These are phyloP conservation scores for Hibiscus tridactylites DNA, from an alignment of 345 rosid species.

Conservation along the genomic window DNA sequence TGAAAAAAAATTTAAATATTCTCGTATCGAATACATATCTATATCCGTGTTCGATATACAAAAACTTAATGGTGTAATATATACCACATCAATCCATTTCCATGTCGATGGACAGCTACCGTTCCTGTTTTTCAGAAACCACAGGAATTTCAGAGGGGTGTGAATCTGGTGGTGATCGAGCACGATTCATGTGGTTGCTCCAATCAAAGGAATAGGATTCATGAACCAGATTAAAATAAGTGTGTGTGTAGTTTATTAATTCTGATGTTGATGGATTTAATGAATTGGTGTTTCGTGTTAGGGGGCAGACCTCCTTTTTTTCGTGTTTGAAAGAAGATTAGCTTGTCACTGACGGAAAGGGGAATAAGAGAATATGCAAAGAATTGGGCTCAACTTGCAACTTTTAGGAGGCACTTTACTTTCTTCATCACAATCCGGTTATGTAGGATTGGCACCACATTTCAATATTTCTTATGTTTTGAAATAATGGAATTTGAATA, in stretches of 20 bases:
- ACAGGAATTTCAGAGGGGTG: neutral
- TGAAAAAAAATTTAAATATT: too few relatives aligned
- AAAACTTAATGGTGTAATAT: neutral
- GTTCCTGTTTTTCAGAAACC: neutral
- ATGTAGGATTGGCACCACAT: neutral
- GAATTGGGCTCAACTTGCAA: neutral
- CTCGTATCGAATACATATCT: too few relatives aligned
- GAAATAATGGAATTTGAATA: too few relatives aligned
- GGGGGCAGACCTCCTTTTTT: neutral
- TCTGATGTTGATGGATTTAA: neutral
- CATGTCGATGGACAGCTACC: neutral
- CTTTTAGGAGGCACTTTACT: neutral
- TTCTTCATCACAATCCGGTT: neutral
- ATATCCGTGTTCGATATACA: too few relatives aligned
- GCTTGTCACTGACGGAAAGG: neutral
- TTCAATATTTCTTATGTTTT: too few relatives aligned
- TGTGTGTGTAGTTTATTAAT: neutral
- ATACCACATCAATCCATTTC: neutral
- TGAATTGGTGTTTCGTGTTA: neutral
- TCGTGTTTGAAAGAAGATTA: neutral
- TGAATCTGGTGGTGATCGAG: neutral
- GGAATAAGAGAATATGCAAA: neutral
- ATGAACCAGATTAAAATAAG: neutral
- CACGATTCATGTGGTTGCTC: neutral
- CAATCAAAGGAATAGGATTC: neutral